phyloP scores from a whole-genome alignment of 1,284 basidiomycete genomes.

The Apiotrichum gracile region DNA sequence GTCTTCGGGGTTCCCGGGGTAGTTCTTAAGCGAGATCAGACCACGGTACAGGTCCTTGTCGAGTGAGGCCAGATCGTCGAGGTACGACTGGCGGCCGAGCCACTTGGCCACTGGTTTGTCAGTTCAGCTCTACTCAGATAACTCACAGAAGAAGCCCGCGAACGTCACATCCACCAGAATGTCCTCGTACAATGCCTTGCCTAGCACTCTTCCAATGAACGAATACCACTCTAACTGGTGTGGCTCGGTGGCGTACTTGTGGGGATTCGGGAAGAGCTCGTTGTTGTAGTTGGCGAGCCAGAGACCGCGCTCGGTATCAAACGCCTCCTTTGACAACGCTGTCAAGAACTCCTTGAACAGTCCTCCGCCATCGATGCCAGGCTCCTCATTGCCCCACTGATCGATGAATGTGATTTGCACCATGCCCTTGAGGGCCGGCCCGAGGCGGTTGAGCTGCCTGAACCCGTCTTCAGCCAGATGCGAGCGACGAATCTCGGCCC shows the following conservation, averaged over 20 bases:
- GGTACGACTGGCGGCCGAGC: conserved; percentile 78
- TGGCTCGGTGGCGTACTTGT: conserved; percentile 74
- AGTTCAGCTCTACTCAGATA: not conserved
- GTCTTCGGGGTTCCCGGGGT: conserved; percentile 72
- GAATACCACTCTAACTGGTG: conserved; percentile 87
- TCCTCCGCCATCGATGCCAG: conserved; percentile 73
- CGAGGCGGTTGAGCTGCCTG: conserved; percentile 56
- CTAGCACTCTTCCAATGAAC: conserved; percentile 87
- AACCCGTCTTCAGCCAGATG: conserved; percentile 85
- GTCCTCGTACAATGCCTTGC: conserved; percentile 94
- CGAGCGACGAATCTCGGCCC: conserved; percentile 63
- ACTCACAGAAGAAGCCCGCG: conserved; percentile 77
- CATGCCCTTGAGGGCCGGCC: conserved; percentile 68
- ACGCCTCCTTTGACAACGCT: conserved; percentile 84
- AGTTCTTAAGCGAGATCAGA: conserved; percentile 76
- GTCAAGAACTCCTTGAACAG: conserved; percentile 98
- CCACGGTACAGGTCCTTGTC: conserved; percentile 90
- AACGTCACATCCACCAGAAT: conserved; percentile 95
- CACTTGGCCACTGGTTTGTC: conserved; percentile 56
- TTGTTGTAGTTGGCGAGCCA: conserved; percentile 87
- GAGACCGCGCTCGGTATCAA: conserved; percentile 87
- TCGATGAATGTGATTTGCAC: conserved; percentile 88
- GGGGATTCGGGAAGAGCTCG: conserved; percentile 91
- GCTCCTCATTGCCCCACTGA: conserved; percentile 50
- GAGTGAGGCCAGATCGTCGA: conserved; percentile 86